These are phyloP conservation scores for Camelina laxa DNA, from an alignment of 345 rosid species.

Conservation along the genomic window DNA sequence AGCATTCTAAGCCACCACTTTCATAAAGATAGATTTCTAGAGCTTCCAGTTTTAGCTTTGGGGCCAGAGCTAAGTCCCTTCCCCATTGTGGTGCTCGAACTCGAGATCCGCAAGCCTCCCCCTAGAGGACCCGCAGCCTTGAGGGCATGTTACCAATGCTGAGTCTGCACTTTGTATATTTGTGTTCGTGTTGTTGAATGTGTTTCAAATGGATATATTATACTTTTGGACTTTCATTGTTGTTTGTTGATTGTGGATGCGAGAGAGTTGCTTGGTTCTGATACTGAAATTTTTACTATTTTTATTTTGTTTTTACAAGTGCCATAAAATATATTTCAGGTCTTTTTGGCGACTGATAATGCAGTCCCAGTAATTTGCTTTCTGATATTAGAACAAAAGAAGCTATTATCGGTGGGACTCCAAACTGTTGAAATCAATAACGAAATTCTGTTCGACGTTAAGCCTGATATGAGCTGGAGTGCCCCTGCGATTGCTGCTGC, in stretches of 20 bases:
- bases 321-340: slow-evolving; percentile 52
- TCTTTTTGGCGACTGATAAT: slow-evolving; percentile 88
- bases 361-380: slow-evolving; percentile 78
- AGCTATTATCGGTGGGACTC: slow-evolving; percentile 81
- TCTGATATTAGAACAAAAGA: slow-evolving; percentile 88
- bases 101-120: slow-evolving; percentile 12
- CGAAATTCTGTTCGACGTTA: slow-evolving; percentile 72
- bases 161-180: slow-evolving; percentile 20
- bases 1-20: slow-evolving; percentile 20
- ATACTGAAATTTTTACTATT: slow-evolving; percentile 26
- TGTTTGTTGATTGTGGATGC: slow-evolving; percentile 10
- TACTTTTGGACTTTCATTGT: slow-evolving; percentile 17
- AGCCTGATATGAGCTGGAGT: slow-evolving; percentile 93
- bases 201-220: not conserved
- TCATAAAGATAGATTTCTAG: slow-evolving; percentile 2
- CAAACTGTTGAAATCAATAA: slow-evolving; percentile 76
- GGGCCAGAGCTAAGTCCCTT: not conserved
- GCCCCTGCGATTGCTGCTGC: slow-evolving; percentile 88
- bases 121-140: slow-evolving; percentile 1
- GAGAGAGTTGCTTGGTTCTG: slow-evolving; percentile 4
- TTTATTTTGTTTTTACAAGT: slow-evolving; percentile 28
- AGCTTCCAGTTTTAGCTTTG: not conserved
- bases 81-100: slow-evolving; percentile 19
- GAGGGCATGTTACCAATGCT: slow-evolving; percentile 2
- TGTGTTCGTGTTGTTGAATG: slow-evolving; percentile 3